Percentiles rank a stretch among this genome's conserved stretches.
These are phyloP conservation scores for Zygotorulaspora danielsina DNA, from an alignment of 805 yeast species.

Conservation along the genomic window DNA sequence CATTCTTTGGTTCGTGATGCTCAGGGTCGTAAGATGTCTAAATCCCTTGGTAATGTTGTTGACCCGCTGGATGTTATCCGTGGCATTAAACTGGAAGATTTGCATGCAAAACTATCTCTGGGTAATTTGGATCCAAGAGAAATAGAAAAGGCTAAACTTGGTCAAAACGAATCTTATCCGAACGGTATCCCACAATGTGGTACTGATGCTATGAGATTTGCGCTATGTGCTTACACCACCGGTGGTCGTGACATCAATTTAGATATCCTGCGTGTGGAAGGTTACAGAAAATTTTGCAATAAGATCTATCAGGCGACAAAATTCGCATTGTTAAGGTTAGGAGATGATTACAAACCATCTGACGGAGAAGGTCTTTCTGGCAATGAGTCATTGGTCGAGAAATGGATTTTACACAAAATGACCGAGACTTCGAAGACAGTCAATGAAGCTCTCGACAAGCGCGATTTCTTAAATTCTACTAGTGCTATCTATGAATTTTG, in stretches of 20 bases:
- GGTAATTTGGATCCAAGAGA: constrained; percentile 93
- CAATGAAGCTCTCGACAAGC: constrained; percentile 64
- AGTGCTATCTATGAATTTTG: constrained; percentile 87
- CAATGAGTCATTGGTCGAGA: constrained; percentile 85
- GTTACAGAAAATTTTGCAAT: constrained; percentile 99
- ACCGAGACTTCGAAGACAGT: constrained; percentile 62
- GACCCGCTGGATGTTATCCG: constrained; percentile 92
- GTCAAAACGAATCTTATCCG: constrained; percentile 88
- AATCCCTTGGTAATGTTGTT: constrained; percentile 92
- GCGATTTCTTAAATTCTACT: constrained; percentile 88
- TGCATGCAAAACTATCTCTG: constrained; percentile 67
- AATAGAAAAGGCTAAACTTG: constrained; percentile 77
- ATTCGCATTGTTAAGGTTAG: constrained; percentile 89
- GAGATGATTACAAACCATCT: constrained; percentile 82
- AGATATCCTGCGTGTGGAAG: constrained; percentile 94
- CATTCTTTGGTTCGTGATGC: constrained; percentile 98
- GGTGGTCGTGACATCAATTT: constrained; percentile 98
- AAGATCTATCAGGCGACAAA: constrained; percentile 98
- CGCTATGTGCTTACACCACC: constrained; percentile 95
- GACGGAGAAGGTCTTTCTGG: constrained; percentile 60
- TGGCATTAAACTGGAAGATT: constrained; percentile 75
- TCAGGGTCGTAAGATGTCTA: constrained; percentile 98
- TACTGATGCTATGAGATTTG: constrained; percentile 97
- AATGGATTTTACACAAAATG: constrained; percentile 91
- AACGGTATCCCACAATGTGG: constrained; percentile 99